phyloP scores from a whole-genome alignment of 2,329 filamentous ascomycete species.

The Paramyrothecium sp. region DNA sequence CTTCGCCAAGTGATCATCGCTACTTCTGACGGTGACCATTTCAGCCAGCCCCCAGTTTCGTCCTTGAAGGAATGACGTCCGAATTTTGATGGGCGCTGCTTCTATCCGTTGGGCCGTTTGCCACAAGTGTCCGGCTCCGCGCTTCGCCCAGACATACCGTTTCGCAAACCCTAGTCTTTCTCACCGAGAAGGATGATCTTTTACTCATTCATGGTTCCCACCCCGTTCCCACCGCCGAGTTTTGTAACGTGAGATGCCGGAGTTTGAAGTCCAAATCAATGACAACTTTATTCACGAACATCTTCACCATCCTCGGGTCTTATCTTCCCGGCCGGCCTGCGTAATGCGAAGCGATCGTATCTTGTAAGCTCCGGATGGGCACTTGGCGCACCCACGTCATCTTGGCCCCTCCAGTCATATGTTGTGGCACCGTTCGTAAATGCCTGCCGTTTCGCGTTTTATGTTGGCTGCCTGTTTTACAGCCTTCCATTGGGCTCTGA shows the following conservation, averaged over 20 bases:
- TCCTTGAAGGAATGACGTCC: background rate
- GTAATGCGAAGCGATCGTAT: too few species aligned
- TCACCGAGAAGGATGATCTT: background rate
- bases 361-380: too few species aligned
- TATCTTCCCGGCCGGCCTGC: too few species aligned
- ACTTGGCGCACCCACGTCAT: too few species aligned
- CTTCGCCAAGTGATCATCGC: background rate
- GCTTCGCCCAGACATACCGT: background rate
- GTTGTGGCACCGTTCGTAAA: too few species aligned
- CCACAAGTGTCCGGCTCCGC: background rate
- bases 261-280: too few species aligned
- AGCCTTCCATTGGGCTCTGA: too few species aligned
- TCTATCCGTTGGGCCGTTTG: background rate
- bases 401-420: too few species aligned
- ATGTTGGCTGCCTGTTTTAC: too few species aligned
- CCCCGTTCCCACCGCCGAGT: background rate
- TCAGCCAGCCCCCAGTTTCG: background rate
- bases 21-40: background rate
- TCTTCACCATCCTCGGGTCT: too few species aligned
- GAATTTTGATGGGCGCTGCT: background rate
- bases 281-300: too few species aligned
- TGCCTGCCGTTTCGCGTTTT: too few species aligned
- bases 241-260: background rate
- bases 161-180: background rate
- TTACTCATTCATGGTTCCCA: background rate